Conservation (phyloP, 768 basidiomycete species). For the Russula sp. region DNA sequence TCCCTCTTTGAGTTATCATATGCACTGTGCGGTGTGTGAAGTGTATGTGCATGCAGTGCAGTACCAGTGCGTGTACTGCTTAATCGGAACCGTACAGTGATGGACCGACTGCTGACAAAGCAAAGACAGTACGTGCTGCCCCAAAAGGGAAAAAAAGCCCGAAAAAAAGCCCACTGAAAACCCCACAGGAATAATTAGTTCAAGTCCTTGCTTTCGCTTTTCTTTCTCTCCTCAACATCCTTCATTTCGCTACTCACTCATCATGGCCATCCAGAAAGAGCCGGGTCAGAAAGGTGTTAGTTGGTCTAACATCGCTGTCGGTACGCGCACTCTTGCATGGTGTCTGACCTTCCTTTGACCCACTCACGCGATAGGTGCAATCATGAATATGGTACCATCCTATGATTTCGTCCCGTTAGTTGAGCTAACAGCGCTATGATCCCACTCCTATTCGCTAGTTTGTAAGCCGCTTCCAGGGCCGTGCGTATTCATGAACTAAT, state of each 20-base stretch:
- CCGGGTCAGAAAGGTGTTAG: slow-evolving; percentile 87
- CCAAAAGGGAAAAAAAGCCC: neutral
- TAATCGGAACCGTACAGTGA: slow-evolving; percentile 6
- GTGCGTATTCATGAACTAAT: slow-evolving; percentile 17
- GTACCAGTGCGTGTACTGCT: too few species aligned
- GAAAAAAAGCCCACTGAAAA: too few species aligned
- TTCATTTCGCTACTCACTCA: slow-evolving; percentile 13
- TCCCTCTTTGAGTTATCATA: neutral
- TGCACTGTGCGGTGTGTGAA: neutral
- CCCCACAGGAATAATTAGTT: neutral
- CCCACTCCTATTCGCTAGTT: slow-evolving; percentile 25
- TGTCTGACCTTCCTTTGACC: neutral
- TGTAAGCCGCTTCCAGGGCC: slow-evolving; percentile 25
- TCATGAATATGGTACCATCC: slow-evolving; percentile 91
- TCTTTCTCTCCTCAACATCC: slow-evolving; percentile 17
- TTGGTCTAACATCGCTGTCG: slow-evolving; percentile 95
- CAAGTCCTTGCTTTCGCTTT: neutral
- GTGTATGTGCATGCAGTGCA: too few species aligned
- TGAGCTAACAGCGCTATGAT: slow-evolving; percentile 8
- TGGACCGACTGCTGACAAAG: slow-evolving; percentile 7
- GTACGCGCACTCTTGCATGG: slow-evolving; percentile 40
- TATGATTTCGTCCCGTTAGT: slow-evolving; percentile 2
- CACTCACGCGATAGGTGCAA: slow-evolving; percentile 51
- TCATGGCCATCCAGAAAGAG: slow-evolving; percentile 77
- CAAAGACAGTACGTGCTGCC: neutral